Base-by-base conservation (phyloP, 2,329 filamentous ascomycete species). In the Lasiodiplodia gonubiensis region DNA sequence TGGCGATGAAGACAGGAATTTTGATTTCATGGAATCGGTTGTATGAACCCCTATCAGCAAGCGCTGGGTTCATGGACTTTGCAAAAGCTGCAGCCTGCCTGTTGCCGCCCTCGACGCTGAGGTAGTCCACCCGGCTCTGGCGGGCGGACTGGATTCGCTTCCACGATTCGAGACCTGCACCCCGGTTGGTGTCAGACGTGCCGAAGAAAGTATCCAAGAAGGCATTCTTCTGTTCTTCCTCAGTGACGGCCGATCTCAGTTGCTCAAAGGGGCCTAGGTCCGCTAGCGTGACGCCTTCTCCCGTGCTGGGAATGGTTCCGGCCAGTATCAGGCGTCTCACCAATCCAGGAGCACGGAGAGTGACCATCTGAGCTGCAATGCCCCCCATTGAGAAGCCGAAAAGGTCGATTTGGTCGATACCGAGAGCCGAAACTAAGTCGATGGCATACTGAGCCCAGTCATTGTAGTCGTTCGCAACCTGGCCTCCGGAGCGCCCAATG, bases 371-470 rank as follows among this genome's bases (percentile, higher is more conserved):
- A 7, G 81, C 83, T 4, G 79, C 79, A 37, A 76, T 78, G 0
- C 83, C 84, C 16, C 84, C 83, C 79, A 86, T 83, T 11, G 81
- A 84, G 72, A 83, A 86, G 1, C 84, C 84, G 49, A 86, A 67
- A 8, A 86, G 69, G 67, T 86, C 83, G 55, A 80, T 75, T 60
- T 80, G 71, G 0, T 66, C 37, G n/a, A 83, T 69, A 1, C 65
- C 64, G 16, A 82, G 68, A 2, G 76, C 73, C 0, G 66, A 27
- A 12, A 79, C 67, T 37, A 81, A 68, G 14, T 65, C 66, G 16
- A 71, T 68, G 12, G 71, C 68, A 25, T 70, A 61, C 51, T 70
- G 70, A 6, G 80, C 79, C 69, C 81, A 79, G 2, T 74, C 77
- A 35, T 69, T 67, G 30, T 80, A 75, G 18, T 80, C 77, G n/a